Evolutionary conservation across 2,329 filamentous ascomycete species (phyloP), one percentile per base, ranked within the genome.

Genomic region (Capronia epimyces): DNA sequence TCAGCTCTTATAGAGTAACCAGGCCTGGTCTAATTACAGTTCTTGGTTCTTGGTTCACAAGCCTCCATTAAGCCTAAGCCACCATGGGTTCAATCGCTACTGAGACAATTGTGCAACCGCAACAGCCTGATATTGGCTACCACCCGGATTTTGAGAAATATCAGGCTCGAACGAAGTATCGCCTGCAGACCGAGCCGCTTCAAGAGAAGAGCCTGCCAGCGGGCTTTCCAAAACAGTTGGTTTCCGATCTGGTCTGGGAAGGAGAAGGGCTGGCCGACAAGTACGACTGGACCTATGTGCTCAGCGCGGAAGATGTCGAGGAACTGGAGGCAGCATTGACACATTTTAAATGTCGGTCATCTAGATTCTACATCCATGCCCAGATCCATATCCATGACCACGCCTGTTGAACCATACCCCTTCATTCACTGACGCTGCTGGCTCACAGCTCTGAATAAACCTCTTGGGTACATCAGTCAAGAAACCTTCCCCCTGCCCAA

Each of bases 161-260:
- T 40, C 37, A 53, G 6, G 61, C 62, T 2, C 59, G 62, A 37
- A 52, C 47, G 0, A 39, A 56, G 45, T 53, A 49, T 20, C 62
- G 65, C 7, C 45, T 62, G 9, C 47, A 56, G 8, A 56, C 55
- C 1, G 62, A 64, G 25, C 20, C 46, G 2, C 52, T 67, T 1
- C 15, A 46, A 0, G 53, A 41, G 3, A 47, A 55, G 2, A 53
- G 59, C 2, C 60, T 76, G 0, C 74, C 74, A 0, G 45, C 59
- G 1, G 71, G 69, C 0, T 76, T 74, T 53, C 73, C 74, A 0
- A 20, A 57, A 18, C 52, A 69, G 32, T 55, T 76, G 1, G 54
- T 64, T 1, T 73, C 71, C 0, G 64, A 71, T 3, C 63, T 76
- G 1, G 74, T 75, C 0, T 77, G 74, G 74, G 69, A 75, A 29